These are phyloP conservation scores for Chaetomium globosum DNA, from an alignment of 2,329 filamentous ascomycete genomes.

Conservation along the genomic window DNA sequence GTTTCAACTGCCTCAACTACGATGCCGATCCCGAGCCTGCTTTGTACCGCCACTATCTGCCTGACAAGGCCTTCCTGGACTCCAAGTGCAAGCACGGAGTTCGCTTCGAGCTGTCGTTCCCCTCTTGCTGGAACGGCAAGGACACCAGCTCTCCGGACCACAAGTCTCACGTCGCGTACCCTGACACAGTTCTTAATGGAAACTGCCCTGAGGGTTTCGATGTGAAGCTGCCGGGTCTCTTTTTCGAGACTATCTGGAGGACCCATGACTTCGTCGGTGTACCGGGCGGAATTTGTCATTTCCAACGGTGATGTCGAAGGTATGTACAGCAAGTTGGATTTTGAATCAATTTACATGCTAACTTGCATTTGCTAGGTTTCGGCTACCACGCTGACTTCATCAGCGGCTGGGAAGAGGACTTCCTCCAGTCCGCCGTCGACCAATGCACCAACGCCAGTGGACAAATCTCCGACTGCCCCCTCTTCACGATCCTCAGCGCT, in stretches of 20 bases:
- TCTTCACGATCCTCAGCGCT: constrained; percentile 71
- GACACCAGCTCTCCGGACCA: constrained; percentile 59
- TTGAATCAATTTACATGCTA: neutral
- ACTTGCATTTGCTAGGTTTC: constrained; percentile 53
- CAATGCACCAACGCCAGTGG: constrained; percentile 74
- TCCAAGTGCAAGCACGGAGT: constrained; percentile 79
- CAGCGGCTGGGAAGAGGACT: constrained; percentile 70
- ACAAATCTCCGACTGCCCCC: constrained; percentile 68
- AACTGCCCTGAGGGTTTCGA: constrained; percentile 71
- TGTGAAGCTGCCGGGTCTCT: constrained; percentile 70
- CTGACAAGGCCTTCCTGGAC: constrained; percentile 78
- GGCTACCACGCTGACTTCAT: constrained; percentile 82
- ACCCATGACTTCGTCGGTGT: constrained; percentile 66
- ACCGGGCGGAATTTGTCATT: constrained; percentile 70
- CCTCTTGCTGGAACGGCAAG: constrained; percentile 83
- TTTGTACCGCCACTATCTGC: constrained; percentile 78
- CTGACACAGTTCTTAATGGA: constrained; percentile 73
- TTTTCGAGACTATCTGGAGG: constrained; percentile 85
- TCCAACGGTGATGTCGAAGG: constrained; percentile 77
- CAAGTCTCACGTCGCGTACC: constrained; percentile 74
- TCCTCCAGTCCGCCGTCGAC: constrained; percentile 72
- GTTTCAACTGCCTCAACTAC: constrained; percentile 97
- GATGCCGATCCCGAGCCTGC: constrained; percentile 65
- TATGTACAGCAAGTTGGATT: constrained; percentile 41
- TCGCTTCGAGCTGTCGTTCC: constrained; percentile 83